Base-by-base conservation (phyloP, 768 basidiomycete species). In the Gloeophyllum trabeum region DNA sequence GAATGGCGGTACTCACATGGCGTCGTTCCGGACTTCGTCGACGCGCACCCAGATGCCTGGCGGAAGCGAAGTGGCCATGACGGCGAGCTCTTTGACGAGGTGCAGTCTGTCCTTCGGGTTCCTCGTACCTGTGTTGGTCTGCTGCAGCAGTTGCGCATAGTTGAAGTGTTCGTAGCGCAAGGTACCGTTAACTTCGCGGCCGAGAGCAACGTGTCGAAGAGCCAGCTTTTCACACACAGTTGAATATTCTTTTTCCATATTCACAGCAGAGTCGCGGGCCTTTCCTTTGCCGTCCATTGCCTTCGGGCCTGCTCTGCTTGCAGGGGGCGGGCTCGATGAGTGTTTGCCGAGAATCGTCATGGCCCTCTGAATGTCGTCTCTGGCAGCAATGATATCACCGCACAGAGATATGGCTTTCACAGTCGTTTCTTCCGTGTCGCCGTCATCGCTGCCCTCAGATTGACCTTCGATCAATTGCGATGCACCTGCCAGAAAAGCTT, bases 1-100 rank as follows among this genome's bases (percentile, higher is more conserved):
- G 13, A 42, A 39, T 22, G n/a, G 23, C 23, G 36, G 18, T 41
- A 49, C 73, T 45, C 50, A 75, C 74, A 76, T 64, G 1, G 61
- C 70, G 49, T 77, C 74, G 52, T 75, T 72, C 38, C 75, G 62
- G 23, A 70, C 65, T 50, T 78, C 75, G 49, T 78, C 73, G 4
- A 72, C 70, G 24, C 73, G 62, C 22, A 75, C 69, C 69, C 70
- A 76, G 4, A 76, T 64, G 4, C 74, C 74, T 2, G 67, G 62
- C 40, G 75, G 75, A n/a, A 76, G 61, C 41, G 66, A 66, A 6
- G 74, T 76, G 4, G 71, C 67, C 57, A 69, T 73, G 19, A 69
- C 66, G 14, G 72, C 70, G n/a, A 75, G 61, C 54, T 76, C 75
- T 54, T 71, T 70, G 46, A 72, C 56, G n/a, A 76, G 61, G 50